A percentile compares a stretch with the other conserved stretches of the same genome.
Evolutionary conservation across 805 yeast genomes (phyloP).

Genomic region (Wickerhamiella galacta): DNA sequence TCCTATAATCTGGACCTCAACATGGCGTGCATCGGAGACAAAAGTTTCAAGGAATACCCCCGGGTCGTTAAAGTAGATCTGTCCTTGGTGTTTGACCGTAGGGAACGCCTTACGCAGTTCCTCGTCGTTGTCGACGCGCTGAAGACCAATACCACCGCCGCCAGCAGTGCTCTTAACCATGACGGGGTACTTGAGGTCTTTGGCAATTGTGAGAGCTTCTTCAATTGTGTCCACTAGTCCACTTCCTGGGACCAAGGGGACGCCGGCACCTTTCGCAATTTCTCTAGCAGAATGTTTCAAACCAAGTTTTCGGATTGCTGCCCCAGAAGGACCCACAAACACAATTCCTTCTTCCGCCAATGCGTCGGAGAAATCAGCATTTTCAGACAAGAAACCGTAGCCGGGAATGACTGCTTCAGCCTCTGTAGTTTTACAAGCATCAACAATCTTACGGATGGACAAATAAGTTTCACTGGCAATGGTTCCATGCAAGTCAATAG

Average conservation of each 20-base stretch:
- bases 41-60: constrained; percentile 92
- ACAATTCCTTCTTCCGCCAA: constrained; percentile 69
- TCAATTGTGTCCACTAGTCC: constrained; percentile 54
- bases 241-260: constrained; percentile 96
- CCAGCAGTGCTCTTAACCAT: constrained; percentile 98
- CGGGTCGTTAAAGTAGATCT: constrained; percentile 81
- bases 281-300: constrained; percentile 93
- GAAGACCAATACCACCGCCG: constrained; percentile 98
- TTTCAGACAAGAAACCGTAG: constrained; percentile 89
- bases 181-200: constrained; percentile 60
- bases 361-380: constrained; percentile 88
- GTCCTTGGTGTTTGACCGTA: constrained; percentile 87
- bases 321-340: constrained; percentile 94
- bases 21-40: constrained; percentile 90
- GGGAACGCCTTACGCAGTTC: constrained; percentile 76
- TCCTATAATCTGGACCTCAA: constrained; percentile 91
- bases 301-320: constrained; percentile 79
- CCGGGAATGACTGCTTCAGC: constrained; percentile 98
- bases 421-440: constrained; percentile 66
- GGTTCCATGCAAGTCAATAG: constrained; percentile 61
- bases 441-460: constrained; percentile 65
- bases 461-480: constrained; percentile 87
- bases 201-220: constrained; percentile 66
- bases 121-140: constrained; percentile 67
- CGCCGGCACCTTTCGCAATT: constrained; percentile 80